These are phyloP conservation scores for Claviceps maximensis DNA, from an alignment of 2,329 filamentous ascomycete species.

Conservation along the genomic window DNA sequence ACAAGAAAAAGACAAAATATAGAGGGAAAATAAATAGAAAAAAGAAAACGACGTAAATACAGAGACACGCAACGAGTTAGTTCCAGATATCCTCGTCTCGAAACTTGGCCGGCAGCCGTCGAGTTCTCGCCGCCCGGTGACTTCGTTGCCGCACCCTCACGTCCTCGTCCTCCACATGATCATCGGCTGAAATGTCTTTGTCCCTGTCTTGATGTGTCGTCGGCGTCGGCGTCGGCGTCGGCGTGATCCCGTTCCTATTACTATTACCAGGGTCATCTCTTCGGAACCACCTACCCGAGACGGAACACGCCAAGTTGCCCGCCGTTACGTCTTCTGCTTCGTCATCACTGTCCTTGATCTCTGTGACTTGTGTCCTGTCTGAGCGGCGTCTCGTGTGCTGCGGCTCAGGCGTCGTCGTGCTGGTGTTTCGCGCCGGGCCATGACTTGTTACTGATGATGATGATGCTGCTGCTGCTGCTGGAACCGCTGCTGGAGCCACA, in stretches of 20 bases:
- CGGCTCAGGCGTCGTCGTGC: conserved; percentile 1
- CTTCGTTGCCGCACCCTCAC: conserved; percentile 16
- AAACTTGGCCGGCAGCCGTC: conserved; percentile 23
- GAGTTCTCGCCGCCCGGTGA: conserved; percentile 17
- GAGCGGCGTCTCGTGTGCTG: neutral
- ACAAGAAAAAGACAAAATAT: too few species aligned
- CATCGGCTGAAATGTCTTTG: conserved; percentile 1
- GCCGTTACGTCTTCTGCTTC: neutral
- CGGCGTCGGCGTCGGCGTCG: conserved; percentile 5
- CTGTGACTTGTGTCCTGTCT: conserved; percentile 8
- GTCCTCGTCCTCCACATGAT: conserved; percentile 17
- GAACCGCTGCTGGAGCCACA: neutral
- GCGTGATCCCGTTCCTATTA: too few species aligned
- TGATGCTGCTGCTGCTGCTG: neutral
- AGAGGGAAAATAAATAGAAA: too few species aligned
- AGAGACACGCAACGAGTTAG: conserved; percentile 1
- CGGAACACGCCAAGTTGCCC: neutral
- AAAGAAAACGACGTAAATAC: too few species aligned
- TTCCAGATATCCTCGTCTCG: conserved; percentile 19
- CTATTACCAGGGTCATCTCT: neutral
- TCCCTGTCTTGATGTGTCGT: conserved; percentile 4
- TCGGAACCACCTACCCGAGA: neutral
- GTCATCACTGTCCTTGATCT: conserved; percentile 19
- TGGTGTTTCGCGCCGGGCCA: neutral
- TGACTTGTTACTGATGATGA: neutral